These are phyloP conservation scores for Candida multigemmis DNA, from an alignment of 805 yeast genomes.

Conservation along the genomic window DNA sequence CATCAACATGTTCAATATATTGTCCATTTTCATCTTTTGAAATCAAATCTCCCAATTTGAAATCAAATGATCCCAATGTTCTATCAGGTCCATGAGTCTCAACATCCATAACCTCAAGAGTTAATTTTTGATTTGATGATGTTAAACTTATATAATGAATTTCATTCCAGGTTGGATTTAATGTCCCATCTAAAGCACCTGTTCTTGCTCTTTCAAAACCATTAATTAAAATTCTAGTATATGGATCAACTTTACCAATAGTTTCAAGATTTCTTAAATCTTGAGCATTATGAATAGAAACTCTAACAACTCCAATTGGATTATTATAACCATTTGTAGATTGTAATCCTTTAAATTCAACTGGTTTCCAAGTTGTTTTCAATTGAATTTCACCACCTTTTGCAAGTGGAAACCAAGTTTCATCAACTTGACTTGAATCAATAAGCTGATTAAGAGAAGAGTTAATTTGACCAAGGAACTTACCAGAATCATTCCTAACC, in stretches of 20 bases:
- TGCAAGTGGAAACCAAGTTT: slow-evolving; percentile 65
- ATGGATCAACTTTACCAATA: slow-evolving; percentile 90
- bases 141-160: slow-evolving; percentile 74
- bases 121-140: slow-evolving; percentile 71
- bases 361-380: slow-evolving; percentile 79
- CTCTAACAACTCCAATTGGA: slow-evolving; percentile 87
- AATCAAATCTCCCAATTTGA: slow-evolving; percentile 60
- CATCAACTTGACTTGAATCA: slow-evolving; percentile 71
- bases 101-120: slow-evolving; percentile 88
- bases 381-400: slow-evolving; percentile 71
- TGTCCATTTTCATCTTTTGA: slow-evolving; percentile 56
- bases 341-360: slow-evolving; percentile 37
- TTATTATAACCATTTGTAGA: slow-evolving; percentile 78
- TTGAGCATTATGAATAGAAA: slow-evolving; percentile 60
- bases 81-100: slow-evolving; percentile 75
- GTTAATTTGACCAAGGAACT: slow-evolving; percentile 50
- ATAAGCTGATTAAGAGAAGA: slow-evolving; percentile 56
- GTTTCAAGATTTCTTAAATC: slow-evolving; percentile 78
- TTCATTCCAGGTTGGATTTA: slow-evolving; percentile 82
- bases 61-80: slow-evolving; percentile 73
- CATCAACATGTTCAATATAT: slow-evolving; percentile 49
- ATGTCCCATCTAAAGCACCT: slow-evolving; percentile 50
- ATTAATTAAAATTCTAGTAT: slow-evolving; percentile 69
- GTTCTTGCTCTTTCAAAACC: slow-evolving; percentile 76
- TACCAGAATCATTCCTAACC: slow-evolving; percentile 48